phyloP scores from a whole-genome alignment of 2,329 filamentous ascomycete genomes.

The Hymenoscyphus occultus region DNA sequence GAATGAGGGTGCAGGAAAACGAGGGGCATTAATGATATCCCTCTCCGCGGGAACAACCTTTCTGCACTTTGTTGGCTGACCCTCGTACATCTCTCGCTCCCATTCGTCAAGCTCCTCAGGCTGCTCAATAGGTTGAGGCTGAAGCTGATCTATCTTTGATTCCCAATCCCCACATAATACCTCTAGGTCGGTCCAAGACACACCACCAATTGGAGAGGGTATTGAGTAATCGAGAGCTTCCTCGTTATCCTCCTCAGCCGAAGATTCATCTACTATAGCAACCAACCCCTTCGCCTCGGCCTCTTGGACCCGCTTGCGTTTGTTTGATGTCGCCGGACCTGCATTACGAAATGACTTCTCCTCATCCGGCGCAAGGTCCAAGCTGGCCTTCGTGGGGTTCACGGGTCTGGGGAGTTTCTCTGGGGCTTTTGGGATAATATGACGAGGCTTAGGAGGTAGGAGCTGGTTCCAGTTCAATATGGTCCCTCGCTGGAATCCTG shows the following conservation, averaged over 20 bases:
- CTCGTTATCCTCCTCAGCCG: constrained; percentile 42
- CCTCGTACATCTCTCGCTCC: constrained; percentile 54
- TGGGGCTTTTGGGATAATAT: constrained; percentile 76
- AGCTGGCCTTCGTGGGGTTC: constrained; percentile 79
- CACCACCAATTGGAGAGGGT: constrained; percentile 61
- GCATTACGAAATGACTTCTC: constrained; percentile 81
- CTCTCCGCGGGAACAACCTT: constrained; percentile 55
- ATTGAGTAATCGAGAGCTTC: constrained; percentile 51
- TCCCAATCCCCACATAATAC: constrained; percentile 88
- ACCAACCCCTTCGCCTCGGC: constrained; percentile 49
- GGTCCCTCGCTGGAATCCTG: constrained; percentile 72
- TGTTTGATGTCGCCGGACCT: constrained; percentile 51
- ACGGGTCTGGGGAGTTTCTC: constrained; percentile 76
- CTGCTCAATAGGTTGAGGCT: constrained; percentile 20
- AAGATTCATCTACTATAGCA: constrained; percentile 40
- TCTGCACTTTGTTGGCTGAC: constrained; percentile 60
- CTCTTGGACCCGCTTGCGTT: constrained; percentile 56
- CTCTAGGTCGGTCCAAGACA: constrained; percentile 76
- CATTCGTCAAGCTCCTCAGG: constrained; percentile 53
- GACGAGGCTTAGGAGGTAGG: constrained; percentile 75
- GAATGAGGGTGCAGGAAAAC: constrained; percentile 66
- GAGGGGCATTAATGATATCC: constrained; percentile 56
- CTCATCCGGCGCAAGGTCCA: constrained; percentile 83
- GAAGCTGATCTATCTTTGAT: constrained; percentile 49
- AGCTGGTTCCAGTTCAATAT: constrained; percentile 78